phyloP scores from a whole-genome alignment of 768 basidiomycete species.

The Mycena pura region DNA sequence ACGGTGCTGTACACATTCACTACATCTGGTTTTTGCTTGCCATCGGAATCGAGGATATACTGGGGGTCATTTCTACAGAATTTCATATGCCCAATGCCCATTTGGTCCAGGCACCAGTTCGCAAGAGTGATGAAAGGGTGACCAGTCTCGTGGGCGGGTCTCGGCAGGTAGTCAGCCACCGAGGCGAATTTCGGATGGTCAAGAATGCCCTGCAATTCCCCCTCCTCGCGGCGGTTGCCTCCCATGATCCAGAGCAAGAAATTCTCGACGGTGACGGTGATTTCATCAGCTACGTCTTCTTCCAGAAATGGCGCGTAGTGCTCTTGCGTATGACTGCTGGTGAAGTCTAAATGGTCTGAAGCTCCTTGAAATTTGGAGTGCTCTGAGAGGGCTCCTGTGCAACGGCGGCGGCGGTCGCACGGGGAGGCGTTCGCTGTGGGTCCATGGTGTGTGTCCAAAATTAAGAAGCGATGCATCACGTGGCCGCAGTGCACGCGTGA shows the following conservation, averaged over 20 bases:
- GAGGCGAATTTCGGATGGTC: not conserved
- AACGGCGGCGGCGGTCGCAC: too few relatives aligned
- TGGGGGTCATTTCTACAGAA: constrained; percentile 1
- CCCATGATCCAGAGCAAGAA: not conserved
- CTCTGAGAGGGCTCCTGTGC: too few relatives aligned
- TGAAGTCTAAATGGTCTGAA: not conserved
- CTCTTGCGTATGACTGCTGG: not conserved
- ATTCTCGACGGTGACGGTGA: not conserved
- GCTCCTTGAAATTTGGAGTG: not conserved
- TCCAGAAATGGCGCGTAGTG: constrained; percentile 2
- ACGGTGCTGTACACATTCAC: not conserved
- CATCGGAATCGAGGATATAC: not conserved
- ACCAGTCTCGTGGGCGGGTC: not conserved
- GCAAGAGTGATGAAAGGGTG: not conserved
- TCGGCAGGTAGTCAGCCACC: not conserved
- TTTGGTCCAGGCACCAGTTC: not conserved
- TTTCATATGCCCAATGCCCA: not conserved
- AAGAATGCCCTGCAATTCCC: not conserved
- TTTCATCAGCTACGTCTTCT: not conserved
- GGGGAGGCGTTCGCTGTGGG: too few relatives aligned
- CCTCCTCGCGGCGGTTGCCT: not conserved
- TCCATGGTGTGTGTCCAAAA: too few relatives aligned
- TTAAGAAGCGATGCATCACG: too few relatives aligned
- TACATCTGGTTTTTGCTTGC: not conserved
- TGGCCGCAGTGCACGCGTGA: too few relatives aligned